Evolutionary conservation across 2,329 filamentous ascomycete genomes (phyloP).

Genomic region (Ophiostoma quercus): DNA sequence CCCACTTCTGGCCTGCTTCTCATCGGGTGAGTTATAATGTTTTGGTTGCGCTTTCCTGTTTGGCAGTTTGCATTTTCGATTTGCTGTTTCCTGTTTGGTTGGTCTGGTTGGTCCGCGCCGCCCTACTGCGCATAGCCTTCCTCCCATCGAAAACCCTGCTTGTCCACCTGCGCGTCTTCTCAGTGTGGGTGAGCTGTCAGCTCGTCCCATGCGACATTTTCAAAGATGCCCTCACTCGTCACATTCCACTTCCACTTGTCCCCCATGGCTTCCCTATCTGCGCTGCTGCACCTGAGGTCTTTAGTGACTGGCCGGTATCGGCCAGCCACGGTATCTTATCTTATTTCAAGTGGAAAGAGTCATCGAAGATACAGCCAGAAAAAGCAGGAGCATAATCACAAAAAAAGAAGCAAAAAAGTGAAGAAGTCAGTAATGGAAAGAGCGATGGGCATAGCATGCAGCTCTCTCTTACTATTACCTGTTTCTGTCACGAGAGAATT

Average conservation of each 20-base stretch:
- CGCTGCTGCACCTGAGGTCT: background rate
- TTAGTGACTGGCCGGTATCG: background rate
- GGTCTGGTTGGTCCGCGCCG: background rate
- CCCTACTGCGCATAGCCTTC: background rate
- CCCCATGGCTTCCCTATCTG: conserved; percentile 8
- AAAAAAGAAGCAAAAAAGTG: background rate
- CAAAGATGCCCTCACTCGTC: background rate
- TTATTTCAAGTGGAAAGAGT: conserved; percentile 5
- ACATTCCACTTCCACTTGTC: conserved; percentile 6
- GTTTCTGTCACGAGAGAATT: background rate
- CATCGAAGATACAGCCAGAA: background rate
- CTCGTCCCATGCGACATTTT: conserved; percentile 18
- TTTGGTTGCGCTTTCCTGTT: conserved; percentile 6
- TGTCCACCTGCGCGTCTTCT: background rate
- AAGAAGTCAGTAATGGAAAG: background rate
- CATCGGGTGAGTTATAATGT: conserved; percentile 25
- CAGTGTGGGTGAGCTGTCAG: background rate
- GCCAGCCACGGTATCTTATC: background rate
- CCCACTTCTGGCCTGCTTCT: conserved; percentile 26
- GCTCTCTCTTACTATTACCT: background rate
- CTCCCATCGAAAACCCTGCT: background rate
- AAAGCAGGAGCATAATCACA: background rate
- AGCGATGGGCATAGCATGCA: background rate
- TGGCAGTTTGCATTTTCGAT: background rate
- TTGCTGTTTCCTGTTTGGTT: conserved; percentile 3